phyloP scores from a whole-genome alignment of 169 alveolate genomes.

The Theileria annulata region DNA sequence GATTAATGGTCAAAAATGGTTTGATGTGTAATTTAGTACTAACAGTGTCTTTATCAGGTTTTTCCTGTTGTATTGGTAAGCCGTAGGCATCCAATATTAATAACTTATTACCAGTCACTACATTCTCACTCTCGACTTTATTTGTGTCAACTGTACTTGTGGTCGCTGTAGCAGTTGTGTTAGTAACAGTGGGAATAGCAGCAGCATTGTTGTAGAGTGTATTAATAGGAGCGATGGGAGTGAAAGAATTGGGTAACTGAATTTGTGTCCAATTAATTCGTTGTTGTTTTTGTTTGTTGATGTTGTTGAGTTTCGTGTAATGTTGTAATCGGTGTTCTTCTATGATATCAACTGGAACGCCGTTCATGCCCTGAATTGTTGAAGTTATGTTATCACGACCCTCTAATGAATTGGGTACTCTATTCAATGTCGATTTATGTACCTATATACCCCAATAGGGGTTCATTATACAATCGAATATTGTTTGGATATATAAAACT shows the following conservation, averaged over 20 bases:
- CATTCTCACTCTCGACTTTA: neutral
- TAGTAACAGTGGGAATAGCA: neutral
- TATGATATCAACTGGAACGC: conserved; percentile 89
- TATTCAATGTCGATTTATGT: conserved; percentile 86
- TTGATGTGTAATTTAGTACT: neutral
- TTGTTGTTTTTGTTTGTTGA: conserved; percentile 75
- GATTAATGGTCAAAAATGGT: neutral
- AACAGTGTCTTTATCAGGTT: neutral
- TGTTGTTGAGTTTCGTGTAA: conserved; percentile 72
- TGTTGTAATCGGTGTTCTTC: conserved; percentile 79
- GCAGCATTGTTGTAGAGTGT: neutral
- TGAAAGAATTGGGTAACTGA: neutral
- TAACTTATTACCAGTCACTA: neutral
- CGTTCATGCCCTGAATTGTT: conserved; percentile 96
- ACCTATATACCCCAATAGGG: conserved; percentile 78
- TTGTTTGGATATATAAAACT: neutral
- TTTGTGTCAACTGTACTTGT: neutral
- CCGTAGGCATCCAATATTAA: conserved; percentile 2
- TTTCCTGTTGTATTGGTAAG: neutral
- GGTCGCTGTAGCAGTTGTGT: neutral
- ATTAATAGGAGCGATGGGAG: neutral
- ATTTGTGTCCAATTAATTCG: conserved; percentile 84
- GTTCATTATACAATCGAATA: neutral
- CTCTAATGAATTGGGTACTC: conserved; percentile 95
- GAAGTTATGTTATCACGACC: conserved; percentile 93